phyloP scores from a whole-genome alignment of 176 grass and related monocot genomes.

The Hordeum marinum region DNA sequence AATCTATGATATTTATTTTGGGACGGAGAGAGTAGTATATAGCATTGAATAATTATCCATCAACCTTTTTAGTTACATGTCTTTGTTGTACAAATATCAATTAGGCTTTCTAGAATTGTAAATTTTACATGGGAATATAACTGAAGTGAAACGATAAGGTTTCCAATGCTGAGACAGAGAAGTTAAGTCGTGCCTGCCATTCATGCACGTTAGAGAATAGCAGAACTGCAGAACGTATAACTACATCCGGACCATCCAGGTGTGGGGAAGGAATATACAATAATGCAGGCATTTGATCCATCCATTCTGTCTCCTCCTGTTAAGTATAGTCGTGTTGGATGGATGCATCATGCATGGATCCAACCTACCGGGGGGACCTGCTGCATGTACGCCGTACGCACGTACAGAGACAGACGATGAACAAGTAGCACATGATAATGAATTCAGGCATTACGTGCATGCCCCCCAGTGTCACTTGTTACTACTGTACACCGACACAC shows the following conservation, averaged over 20 bases:
- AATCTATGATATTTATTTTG: too few species aligned
- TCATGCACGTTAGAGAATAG: constrained; percentile 6
- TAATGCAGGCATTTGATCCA: constrained; percentile 14
- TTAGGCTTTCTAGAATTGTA: not conserved
- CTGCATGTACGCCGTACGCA: not conserved
- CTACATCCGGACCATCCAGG: not conserved
- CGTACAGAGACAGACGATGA: not conserved
- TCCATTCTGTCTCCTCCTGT: constrained; percentile 1
- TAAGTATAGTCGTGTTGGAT: not conserved
- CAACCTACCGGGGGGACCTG: not conserved
- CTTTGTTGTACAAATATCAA: not conserved
- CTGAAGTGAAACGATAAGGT: not conserved
- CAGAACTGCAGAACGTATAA: constrained; percentile 13
- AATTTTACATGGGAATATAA: not conserved
- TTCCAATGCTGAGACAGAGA: not conserved
- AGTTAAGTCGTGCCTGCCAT: constrained; percentile 8
- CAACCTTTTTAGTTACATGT: not conserved
- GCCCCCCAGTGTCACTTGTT: not conserved
- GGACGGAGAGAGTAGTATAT: too few species aligned
- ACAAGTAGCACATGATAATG: not conserved
- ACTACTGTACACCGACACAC: not conserved
- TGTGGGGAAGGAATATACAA: constrained; percentile 12
- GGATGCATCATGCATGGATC: not conserved
- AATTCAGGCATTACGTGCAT: not conserved
- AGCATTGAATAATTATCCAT: too few species aligned